Conservation (phyloP, 2,329 filamentous ascomycete species). For the Bretziella fagacearum region DNA sequence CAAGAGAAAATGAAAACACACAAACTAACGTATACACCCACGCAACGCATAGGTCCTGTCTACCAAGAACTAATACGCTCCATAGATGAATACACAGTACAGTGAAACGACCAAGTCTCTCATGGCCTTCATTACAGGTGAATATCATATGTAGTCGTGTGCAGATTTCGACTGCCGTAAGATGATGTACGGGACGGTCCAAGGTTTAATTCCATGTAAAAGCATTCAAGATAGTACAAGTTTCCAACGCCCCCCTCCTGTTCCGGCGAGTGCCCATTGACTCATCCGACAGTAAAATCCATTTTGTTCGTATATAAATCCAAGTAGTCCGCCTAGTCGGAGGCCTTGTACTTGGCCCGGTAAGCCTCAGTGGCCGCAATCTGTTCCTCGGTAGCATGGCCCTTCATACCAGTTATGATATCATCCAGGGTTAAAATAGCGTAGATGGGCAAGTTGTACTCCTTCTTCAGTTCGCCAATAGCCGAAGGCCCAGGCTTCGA, state of each 20-base stretch:
- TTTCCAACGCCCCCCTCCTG: neutral
- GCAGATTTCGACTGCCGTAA: neutral
- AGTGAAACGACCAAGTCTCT: neutral
- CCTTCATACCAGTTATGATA: constrained; percentile 53
- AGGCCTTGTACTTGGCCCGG: constrained; percentile 46
- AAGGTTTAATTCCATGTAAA: neutral
- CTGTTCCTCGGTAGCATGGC: constrained; percentile 43
- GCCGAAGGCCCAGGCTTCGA: constrained; percentile 57
- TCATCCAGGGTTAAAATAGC: constrained; percentile 74
- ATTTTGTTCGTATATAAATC: neutral
- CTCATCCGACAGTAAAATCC: neutral
- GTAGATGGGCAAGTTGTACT: constrained; percentile 69
- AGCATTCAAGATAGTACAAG: neutral
- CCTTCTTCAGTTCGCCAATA: constrained; percentile 68
- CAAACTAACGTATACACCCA: neutral
- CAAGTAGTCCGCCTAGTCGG: constrained; percentile 23
- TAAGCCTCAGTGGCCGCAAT: constrained; percentile 57
- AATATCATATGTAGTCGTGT: neutral
- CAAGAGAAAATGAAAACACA: neutral
- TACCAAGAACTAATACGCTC: constrained; percentile 2
- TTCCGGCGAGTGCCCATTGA: no score
- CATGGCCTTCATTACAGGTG: neutral
- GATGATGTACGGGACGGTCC: neutral
- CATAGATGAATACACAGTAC: neutral
- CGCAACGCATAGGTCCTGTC: constrained; percentile 3